Evolutionary conservation across 2,329 filamentous ascomycete species (phyloP), one percentile per base, ranked within the genome.

Genomic region (Botrytis paeoniae): DNA sequence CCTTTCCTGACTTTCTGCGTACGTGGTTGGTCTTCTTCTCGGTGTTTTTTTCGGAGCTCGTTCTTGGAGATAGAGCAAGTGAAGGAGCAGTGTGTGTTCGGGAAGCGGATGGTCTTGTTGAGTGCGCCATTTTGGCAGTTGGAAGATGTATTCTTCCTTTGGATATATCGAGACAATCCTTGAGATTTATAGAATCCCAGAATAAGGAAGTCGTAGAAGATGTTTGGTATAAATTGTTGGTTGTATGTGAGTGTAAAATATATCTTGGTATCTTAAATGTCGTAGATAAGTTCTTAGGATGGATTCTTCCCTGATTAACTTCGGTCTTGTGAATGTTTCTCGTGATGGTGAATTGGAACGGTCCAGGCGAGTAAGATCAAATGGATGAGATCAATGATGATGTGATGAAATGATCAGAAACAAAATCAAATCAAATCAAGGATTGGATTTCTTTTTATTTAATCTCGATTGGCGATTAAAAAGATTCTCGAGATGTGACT

Each of bases 1-100:
- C 76, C 57, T 76, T 78, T 66, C 78, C 78, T 29, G 78, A 79
- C 65, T 78, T 80, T 35, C 77, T 70, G 54, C 78, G 66, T 35
- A 69, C 59, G 61, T 78, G 77, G 35, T 70, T 29, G 3, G 54
- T 25, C 20, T 57, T 54, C 73, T 65, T 76, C 37, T 60, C 71
- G 1, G 70, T 43, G 32, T 64, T 68, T 48, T 76, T 77, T n/a
- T 78, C 75, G 3, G 73, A 66, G n/a, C 71, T 65, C 7, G 74
- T 76, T 25, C 74, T 73, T 20, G 78, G 76, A 4, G 78, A 78
- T 25, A 76, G 66, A 51, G 77, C 76, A 22, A 78, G 75, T 39
- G 63, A 59, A 18, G 45, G 45, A 16, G 59, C 54, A 37, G 75
- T 74, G 54, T 77, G 73, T 25, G 77, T 76, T 61, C 75, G 77